Conservation (phyloP, 208 protist genomes). For the Acanthamoeba triangularis region DNA sequence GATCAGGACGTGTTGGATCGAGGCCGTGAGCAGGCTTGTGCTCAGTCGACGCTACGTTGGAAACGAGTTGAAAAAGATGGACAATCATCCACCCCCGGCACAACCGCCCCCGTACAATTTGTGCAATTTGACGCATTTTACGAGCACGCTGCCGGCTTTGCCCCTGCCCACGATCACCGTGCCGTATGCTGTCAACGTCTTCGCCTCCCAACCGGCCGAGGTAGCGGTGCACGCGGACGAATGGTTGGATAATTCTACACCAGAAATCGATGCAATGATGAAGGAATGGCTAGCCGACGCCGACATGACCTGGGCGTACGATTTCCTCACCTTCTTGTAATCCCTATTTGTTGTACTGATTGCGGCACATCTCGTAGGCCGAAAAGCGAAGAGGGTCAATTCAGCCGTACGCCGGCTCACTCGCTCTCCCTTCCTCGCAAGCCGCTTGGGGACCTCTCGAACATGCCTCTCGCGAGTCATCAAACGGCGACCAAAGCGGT, state of each 20-base stretch:
- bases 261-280: conserved; percentile 10
- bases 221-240: not conserved
- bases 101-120: conserved; percentile 50
- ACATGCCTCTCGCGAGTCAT: not conserved
- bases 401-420: not conserved
- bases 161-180: conserved; percentile 64
- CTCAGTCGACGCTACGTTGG: not conserved
- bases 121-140: conserved; percentile 63
- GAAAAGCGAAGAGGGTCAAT: conserved; percentile 33
- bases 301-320: conserved; percentile 68
- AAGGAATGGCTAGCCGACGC: not conserved
- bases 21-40: not conserved
- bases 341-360: not conserved
- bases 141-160: not conserved
- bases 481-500: not conserved
- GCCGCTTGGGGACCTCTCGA: conserved; percentile 53
- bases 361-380: not conserved
- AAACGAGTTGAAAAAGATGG: not conserved
- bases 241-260: conserved; percentile 28
- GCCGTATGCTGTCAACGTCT: conserved; percentile 31
- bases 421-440: conserved; percentile 40
- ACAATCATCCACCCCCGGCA: not conserved
- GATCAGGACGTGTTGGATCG: not conserved
- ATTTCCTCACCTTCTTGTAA: not conserved
- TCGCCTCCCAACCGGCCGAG: conserved; percentile 52